These are phyloP conservation scores for Perkinsus chesapeaki DNA, from an alignment of 169 alveolate species.

Conservation along the genomic window DNA sequence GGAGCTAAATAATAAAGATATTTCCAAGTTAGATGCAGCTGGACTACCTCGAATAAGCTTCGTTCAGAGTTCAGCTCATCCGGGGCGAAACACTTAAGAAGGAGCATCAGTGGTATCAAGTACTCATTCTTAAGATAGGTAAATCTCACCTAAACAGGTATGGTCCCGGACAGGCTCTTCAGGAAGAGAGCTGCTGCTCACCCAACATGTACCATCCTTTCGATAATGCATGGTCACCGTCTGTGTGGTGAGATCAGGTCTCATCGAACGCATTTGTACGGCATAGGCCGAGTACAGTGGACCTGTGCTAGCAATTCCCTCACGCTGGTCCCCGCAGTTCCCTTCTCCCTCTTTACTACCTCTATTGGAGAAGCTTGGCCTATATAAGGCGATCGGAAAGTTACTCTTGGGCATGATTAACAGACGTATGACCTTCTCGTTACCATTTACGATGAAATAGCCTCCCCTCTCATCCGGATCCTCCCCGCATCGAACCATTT, in stretches of 20 bases:
- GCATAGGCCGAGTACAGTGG: slow-evolving; percentile 63
- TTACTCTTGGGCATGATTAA: slow-evolving; percentile 89
- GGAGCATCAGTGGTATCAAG: slow-evolving; percentile 64
- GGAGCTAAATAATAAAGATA: slow-evolving; percentile 49
- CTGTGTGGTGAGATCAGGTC: slow-evolving; percentile 63
- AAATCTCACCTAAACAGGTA: slow-evolving; percentile 40
- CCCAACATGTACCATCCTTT: slow-evolving; percentile 65
- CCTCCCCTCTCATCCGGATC: slow-evolving; percentile 98
- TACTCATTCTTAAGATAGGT: slow-evolving; percentile 67
- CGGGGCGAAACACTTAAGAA: slow-evolving; percentile 49
- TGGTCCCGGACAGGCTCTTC: background rate
- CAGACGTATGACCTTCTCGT: slow-evolving; percentile 91
- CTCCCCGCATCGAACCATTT: slow-evolving; percentile 87
- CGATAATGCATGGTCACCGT: slow-evolving; percentile 72
- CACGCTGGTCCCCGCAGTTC: slow-evolving; percentile 3
- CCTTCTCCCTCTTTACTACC: slow-evolving; percentile 59
- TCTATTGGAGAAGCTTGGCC: slow-evolving; percentile 70
- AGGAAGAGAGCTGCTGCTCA: background rate
- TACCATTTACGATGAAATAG: slow-evolving; percentile 94
- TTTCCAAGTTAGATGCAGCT: slow-evolving; percentile 18
- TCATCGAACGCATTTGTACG: slow-evolving; percentile 44
- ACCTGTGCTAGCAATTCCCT: background rate
- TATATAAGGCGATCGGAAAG: slow-evolving; percentile 76
- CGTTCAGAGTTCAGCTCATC: slow-evolving; percentile 45
- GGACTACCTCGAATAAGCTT: background rate